phyloP scores from a whole-genome alignment of 176 grass and related monocot genomes.

The Tillandsia fasciculata region DNA sequence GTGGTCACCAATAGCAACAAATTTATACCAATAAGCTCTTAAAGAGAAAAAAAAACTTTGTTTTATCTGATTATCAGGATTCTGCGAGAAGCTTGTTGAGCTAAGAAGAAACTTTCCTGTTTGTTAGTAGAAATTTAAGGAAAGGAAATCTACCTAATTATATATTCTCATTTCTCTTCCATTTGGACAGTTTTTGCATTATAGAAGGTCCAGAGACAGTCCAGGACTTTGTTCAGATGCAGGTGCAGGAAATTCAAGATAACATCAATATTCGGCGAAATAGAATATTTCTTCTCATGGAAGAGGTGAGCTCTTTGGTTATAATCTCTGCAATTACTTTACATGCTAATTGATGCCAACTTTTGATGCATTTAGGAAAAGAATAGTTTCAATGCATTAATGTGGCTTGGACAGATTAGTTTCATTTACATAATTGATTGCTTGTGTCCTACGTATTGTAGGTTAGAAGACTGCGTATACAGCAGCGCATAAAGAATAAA shows the following conservation, averaged over 20 bases:
- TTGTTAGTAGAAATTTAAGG: not conserved
- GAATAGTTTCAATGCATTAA: not conserved
- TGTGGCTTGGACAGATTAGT: not conserved
- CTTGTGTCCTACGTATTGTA: slow-evolving; percentile 13
- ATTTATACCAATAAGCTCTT: no score
- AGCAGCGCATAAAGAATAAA: slow-evolving; percentile 58
- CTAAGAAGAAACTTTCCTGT: not conserved
- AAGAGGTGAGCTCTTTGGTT: slow-evolving; percentile 50
- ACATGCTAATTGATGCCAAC: not conserved
- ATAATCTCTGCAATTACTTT: not conserved
- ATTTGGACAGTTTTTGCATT: slow-evolving; percentile 66
- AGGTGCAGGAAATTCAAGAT: slow-evolving; percentile 68
- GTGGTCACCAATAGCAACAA: no score
- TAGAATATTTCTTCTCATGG: slow-evolving; percentile 95
- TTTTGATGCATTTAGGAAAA: not conserved
- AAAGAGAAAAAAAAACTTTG: no score
- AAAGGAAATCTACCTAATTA: not conserved
- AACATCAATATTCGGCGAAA: slow-evolving; percentile 73
- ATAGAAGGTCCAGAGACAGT: slow-evolving; percentile 91
- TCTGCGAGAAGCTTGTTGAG: not conserved
- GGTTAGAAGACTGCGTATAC: slow-evolving; percentile 79
- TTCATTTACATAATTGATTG: not conserved
- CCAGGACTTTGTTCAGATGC: slow-evolving; percentile 71
- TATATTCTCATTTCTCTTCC: slow-evolving; percentile 6
- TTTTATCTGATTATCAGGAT: no score